Conservation (phyloP, 768 basidiomycete genomes). For the Botryobasidium botryosum region DNA sequence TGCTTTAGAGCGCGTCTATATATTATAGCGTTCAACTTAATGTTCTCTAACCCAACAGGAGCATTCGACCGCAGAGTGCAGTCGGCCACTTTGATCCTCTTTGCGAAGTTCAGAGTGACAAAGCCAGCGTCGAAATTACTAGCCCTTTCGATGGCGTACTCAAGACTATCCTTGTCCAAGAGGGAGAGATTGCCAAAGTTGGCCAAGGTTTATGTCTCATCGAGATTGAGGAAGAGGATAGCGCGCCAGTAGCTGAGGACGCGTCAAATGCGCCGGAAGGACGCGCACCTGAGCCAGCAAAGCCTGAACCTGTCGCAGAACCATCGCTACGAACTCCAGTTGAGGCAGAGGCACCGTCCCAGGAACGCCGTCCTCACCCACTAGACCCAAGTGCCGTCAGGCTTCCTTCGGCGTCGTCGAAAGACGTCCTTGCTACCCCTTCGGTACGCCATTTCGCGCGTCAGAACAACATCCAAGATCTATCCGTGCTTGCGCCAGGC, state of each 20-base stretch:
- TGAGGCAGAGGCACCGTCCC: not conserved
- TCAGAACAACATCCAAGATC: constrained; percentile 38
- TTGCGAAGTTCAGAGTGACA: constrained; percentile 81
- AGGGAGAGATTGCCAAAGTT: constrained; percentile 73
- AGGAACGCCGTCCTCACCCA: not conserved
- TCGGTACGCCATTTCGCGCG: constrained; percentile 66
- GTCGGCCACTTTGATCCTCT: constrained; percentile 46
- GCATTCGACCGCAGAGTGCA: constrained; percentile 31
- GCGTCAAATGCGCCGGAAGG: constrained; percentile 11
- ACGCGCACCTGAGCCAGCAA: constrained; percentile 12
- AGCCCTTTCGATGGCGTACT: constrained; percentile 68
- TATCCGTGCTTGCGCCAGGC: constrained; percentile 39
- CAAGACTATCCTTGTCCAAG: constrained; percentile 52
- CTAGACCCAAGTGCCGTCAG: not conserved
- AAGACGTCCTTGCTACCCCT: constrained; percentile 47
- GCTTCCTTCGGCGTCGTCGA: constrained; percentile 5
- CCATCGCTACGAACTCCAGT: constrained; percentile 1
- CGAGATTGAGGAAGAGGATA: constrained; percentile 56
- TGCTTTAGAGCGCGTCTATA: not conserved
- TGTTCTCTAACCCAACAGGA: constrained; percentile 28
- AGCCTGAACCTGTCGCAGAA: not conserved
- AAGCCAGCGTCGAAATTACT: constrained; percentile 82
- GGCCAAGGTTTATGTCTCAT: constrained; percentile 59
- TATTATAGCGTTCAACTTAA: not conserved
- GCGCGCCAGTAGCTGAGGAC: too few relatives aligned